A percentile compares a stretch with the other conserved stretches of the same genome.
These are phyloP conservation scores for Circinella minor DNA, from an alignment of 371 early-diverging fungal species.

Conservation along the genomic window DNA sequence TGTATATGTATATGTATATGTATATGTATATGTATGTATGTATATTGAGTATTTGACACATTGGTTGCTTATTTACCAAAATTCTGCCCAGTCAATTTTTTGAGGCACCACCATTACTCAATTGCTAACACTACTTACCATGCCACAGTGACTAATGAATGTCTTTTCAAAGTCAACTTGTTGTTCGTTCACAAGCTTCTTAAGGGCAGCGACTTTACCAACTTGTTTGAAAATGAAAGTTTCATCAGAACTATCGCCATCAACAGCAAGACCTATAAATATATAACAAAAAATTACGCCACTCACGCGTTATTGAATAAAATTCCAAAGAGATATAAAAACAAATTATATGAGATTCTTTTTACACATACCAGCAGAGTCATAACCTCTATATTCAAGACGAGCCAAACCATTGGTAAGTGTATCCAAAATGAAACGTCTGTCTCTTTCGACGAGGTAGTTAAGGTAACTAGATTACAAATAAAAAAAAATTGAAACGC, in stretches of 20 bases:
- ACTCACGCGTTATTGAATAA: neutral
- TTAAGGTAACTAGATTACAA: constrained; percentile 66
- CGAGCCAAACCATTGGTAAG: constrained; percentile 92
- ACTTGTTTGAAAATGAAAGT: constrained; percentile 88
- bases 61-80: too few relatives aligned
- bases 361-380: constrained; percentile 83
- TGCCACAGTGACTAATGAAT: constrained; percentile 83
- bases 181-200: constrained; percentile 72
- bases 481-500: neutral
- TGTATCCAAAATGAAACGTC: constrained; percentile 84
- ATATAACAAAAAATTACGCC: neutral
- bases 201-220: constrained; percentile 94
- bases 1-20: too few relatives aligned
- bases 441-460: constrained; percentile 83
- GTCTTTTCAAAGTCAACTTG: constrained; percentile 71
- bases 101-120: too few relatives aligned
- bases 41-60: neutral
- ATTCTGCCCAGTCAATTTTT: too few relatives aligned
- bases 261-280: constrained; percentile 79
- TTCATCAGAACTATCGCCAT: constrained; percentile 77
- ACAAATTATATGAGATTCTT: neutral
- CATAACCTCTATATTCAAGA: constrained; percentile 98
- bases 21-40: too few relatives aligned
- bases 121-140: constrained; percentile 45
- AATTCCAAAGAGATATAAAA: neutral